These are phyloP conservation scores for Leishmania arabica DNA, from an alignment of 208 protist genomes.

Conservation along the genomic window DNA sequence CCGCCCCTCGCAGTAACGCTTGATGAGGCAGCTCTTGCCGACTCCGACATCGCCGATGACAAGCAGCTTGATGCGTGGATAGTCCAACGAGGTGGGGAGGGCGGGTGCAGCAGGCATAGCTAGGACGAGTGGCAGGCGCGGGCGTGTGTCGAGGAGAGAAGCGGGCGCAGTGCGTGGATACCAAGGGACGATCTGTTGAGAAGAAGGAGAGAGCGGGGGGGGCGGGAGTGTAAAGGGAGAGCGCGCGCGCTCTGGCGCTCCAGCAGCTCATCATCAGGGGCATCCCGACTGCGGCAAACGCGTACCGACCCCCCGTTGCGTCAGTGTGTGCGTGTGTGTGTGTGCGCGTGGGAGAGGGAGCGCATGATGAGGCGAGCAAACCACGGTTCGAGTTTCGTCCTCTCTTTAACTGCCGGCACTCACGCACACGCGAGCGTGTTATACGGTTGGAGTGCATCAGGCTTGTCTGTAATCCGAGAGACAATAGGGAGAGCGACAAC, in stretches of 20 bases:
- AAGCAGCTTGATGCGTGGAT: conserved; percentile 90
- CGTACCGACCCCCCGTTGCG: neutral
- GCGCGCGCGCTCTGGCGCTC: neutral
- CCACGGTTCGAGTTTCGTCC: too few relatives aligned
- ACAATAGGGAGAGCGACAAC: neutral
- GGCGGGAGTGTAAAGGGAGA: neutral
- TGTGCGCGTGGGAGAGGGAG: too few relatives aligned
- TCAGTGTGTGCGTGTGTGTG: too few relatives aligned
- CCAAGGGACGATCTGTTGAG: neutral
- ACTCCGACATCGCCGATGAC: conserved; percentile 85
- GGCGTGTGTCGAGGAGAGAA: neutral
- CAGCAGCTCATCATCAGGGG: neutral
- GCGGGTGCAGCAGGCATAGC: neutral
- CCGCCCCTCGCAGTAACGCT: conserved; percentile 96
- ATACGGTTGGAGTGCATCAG: neutral
- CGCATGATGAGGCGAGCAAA: too few relatives aligned
- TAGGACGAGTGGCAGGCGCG: neutral
- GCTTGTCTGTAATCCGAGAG: neutral
- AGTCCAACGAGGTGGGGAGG: conserved; percentile 35
- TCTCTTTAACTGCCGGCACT: neutral
- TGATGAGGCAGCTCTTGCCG: conserved; percentile 97
- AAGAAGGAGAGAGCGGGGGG: neutral
- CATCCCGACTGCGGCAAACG: neutral
- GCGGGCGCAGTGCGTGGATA: neutral
- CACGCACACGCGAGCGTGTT: neutral